Evolutionary conservation across 2,329 filamentous ascomycete genomes (phyloP), one percentile per base, ranked within the genome.

Genomic region (Pseudonectria foliicola): DNA sequence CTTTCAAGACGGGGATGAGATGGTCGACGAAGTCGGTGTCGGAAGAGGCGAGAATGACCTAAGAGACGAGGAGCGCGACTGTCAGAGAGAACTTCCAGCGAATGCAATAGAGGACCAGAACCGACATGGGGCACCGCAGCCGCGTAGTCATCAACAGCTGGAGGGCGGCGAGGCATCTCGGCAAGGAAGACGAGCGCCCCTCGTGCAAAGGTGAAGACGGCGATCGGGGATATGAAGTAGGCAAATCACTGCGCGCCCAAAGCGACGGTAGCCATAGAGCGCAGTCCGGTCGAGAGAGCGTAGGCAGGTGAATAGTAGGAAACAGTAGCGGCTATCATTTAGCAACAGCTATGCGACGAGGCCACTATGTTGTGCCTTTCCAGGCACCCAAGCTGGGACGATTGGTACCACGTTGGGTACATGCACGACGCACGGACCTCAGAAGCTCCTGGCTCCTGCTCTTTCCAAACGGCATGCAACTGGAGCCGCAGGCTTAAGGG

Each of bases 1-100:
- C 90, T 67, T 88, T 92, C 44, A 98, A 80, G 2, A 93, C 85
- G 8, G 89, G 90, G 31, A 96, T 95, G 33, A 98, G 68, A 56
- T 95, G 90, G 58, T 96, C 92, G 44, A 98, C 79, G 55, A 95
- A 96, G 53, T 98, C 92, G 32, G 82, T 75, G 54, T 96, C 90
- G 14, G 89, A 88, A 10, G 88, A 84, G 3, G 90, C 88, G 50
- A 94, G 78, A 42, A 95, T 89, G 48, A 96, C 93, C 87, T 98
- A 29, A 15, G 31, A 25, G 11, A 29, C 5, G 30, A 25, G 23
- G 35, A 48, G 40, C 46, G 33, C 35, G 16, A 36, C 34, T 32
- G 13, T 24, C 35, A 34, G 28, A 31, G 4, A 13, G 26, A 13
- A 5, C 10, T 37, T 24, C 14, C 18, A 18, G 4, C 45, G 43